phyloP scores from a whole-genome alignment of 139 green algal species.

The Picochlorum sp. region DNA sequence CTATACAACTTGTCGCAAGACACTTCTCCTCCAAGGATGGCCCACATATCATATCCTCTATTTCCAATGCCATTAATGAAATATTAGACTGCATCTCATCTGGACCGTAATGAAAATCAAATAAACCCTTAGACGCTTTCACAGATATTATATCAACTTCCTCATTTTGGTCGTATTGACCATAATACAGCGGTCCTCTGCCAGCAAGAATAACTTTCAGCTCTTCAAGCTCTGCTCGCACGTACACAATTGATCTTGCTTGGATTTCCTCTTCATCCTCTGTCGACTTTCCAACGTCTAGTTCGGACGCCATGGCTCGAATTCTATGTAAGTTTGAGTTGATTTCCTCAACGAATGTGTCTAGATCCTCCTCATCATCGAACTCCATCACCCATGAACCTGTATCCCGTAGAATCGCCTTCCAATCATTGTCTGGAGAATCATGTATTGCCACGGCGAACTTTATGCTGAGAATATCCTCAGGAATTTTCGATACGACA shows the following conservation, averaged over 20 bases:
- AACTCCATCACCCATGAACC: too few species aligned
- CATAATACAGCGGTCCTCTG: not conserved
- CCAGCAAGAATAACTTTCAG: not conserved
- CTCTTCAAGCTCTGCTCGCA: not conserved
- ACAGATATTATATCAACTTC: constrained; percentile 1
- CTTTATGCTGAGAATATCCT: not conserved
- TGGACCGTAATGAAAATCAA: not conserved
- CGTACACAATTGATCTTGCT: too few species aligned
- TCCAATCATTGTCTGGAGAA: too few species aligned
- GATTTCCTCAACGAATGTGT: too few species aligned
- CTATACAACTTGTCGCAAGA: not conserved
- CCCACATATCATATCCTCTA: constrained; percentile 17
- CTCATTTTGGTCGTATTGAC: not conserved
- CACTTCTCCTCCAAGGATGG: not conserved
- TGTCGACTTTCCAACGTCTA: too few species aligned
- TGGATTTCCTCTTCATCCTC: too few species aligned
- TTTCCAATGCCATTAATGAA: constrained; percentile 46
- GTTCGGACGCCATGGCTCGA: too few species aligned
- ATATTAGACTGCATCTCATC: constrained; percentile 31
- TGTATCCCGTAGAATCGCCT: too few species aligned
- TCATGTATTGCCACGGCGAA: too few species aligned
- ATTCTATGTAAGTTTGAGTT: too few species aligned
- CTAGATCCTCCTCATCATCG: too few species aligned
- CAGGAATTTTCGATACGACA: not conserved
- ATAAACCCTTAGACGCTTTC: not conserved